phyloP scores from a whole-genome alignment of 208 protist genomes.

The Trypanosoma cruzi region DNA sequence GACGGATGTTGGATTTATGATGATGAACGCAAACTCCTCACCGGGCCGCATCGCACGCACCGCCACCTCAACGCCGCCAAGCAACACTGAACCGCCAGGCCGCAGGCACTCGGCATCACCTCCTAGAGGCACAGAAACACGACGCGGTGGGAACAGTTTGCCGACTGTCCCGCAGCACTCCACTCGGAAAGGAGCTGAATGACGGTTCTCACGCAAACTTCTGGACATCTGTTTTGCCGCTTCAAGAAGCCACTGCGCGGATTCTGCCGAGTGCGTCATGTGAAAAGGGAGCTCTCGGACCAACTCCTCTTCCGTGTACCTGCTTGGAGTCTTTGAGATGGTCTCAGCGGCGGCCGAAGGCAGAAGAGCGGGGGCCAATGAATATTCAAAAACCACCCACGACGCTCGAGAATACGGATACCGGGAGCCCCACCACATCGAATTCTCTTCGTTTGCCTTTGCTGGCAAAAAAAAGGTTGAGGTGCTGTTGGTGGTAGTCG shows the following conservation, averaged over 20 bases:
- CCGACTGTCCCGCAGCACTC: neutral
- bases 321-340: neutral
- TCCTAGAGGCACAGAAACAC: neutral
- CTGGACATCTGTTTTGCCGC: slow-evolving; percentile 5
- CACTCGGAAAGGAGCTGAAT: neutral
- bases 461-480: neutral
- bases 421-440: slow-evolving; percentile 18
- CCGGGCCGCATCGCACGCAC: slow-evolving; percentile 20
- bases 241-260: neutral
- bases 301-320: slow-evolving; percentile 16
- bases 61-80: slow-evolving; percentile 17
- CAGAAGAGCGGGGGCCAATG: neutral
- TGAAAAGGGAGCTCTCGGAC: neutral
- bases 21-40: slow-evolving; percentile 20
- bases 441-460: neutral
- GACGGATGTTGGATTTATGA: neutral
- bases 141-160: neutral
- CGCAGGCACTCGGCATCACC: neutral
- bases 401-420: neutral
- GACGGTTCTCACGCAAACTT: slow-evolving; percentile 29
- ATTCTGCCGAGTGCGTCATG: neutral
- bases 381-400: slow-evolving; percentile 24
- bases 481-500: neutral
- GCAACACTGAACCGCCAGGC: neutral
- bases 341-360: no score